Evolutionary conservation across 2,329 filamentous ascomycete species (phyloP).

Genomic region (Metarhizium guizhouense): DNA sequence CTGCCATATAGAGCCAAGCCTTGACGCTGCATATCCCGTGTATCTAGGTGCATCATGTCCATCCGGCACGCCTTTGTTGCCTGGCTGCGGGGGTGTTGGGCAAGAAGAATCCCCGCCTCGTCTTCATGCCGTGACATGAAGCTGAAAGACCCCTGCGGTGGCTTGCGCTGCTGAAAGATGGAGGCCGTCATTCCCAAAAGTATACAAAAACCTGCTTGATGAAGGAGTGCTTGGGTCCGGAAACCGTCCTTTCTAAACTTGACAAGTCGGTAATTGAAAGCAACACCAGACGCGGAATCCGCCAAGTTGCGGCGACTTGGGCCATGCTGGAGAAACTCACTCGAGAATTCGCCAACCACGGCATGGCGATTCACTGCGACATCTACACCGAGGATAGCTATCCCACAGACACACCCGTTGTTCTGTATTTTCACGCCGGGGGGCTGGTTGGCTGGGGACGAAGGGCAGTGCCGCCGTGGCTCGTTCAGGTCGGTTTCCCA

Average conservation of each 20-base stretch:
- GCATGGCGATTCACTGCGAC: slow-evolving; percentile 21
- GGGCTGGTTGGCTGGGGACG: slow-evolving; percentile 23
- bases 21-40: too few species aligned
- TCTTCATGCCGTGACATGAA: neutral
- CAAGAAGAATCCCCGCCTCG: too few species aligned
- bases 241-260: too few species aligned
- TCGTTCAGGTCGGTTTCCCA: slow-evolving; percentile 6
- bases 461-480: slow-evolving; percentile 24
- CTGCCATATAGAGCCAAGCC: too few species aligned
- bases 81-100: neutral
- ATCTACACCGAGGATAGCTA: slow-evolving; percentile 20
- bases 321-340: slow-evolving; percentile 19
- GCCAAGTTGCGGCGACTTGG: neutral
- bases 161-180: neutral
- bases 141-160: neutral
- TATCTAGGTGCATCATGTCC: too few species aligned
- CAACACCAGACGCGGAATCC: too few species aligned
- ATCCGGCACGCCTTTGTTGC: neutral
- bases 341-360: slow-evolving; percentile 19
- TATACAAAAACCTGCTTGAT: too few species aligned
- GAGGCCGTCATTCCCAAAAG: neutral
- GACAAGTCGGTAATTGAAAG: too few species aligned
- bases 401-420: slow-evolving; percentile 16
- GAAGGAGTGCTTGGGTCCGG: too few species aligned
- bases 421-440: slow-evolving; percentile 29